Conservation (phyloP, 257 asterid species). For the Cordia subcordata region DNA sequence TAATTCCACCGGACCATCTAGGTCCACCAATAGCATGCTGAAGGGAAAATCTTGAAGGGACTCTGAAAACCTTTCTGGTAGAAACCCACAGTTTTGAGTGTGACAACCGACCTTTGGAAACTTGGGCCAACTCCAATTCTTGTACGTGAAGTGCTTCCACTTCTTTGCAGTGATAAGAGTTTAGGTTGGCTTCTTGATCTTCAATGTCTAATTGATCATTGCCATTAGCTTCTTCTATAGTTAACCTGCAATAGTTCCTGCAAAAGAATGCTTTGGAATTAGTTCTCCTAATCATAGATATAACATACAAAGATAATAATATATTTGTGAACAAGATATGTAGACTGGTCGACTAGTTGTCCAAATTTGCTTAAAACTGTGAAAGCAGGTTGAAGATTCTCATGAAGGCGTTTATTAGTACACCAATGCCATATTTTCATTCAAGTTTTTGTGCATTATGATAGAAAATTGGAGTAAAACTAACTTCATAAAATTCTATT, state of each 20-base stretch:
- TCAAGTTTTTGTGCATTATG: too few relatives aligned
- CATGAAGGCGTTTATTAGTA: too few relatives aligned
- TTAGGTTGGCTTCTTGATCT: not conserved
- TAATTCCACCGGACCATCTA: not conserved
- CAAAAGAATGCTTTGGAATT: not conserved
- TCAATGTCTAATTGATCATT: not conserved
- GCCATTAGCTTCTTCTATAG: too few relatives aligned
- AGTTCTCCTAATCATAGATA: not conserved
- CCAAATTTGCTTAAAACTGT: too few relatives aligned
- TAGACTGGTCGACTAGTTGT: too few relatives aligned
- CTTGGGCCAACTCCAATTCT: slow-evolving; percentile 22
- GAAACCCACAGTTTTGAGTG: slow-evolving; percentile 25
- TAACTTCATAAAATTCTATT: too few relatives aligned
- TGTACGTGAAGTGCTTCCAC: slow-evolving; percentile 17
- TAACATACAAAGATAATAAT: too few relatives aligned
- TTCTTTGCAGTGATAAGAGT: slow-evolving; percentile 1
- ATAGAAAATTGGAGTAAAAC: too few relatives aligned
- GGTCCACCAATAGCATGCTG: not conserved
- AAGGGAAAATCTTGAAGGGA: slow-evolving; percentile 4
- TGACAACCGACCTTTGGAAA: slow-evolving; percentile 30
- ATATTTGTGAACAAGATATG: too few relatives aligned
- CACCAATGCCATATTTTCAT: too few relatives aligned
- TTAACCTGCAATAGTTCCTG: not conserved
- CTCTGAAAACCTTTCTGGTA: slow-evolving; percentile 2
- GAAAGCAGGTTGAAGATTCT: too few relatives aligned